A percentile compares a stretch with the other conserved stretches of the same genome.
Evolutionary conservation across 2,329 filamentous ascomycete genomes (phyloP).

Genomic region (Colletotrichum godetiae): DNA sequence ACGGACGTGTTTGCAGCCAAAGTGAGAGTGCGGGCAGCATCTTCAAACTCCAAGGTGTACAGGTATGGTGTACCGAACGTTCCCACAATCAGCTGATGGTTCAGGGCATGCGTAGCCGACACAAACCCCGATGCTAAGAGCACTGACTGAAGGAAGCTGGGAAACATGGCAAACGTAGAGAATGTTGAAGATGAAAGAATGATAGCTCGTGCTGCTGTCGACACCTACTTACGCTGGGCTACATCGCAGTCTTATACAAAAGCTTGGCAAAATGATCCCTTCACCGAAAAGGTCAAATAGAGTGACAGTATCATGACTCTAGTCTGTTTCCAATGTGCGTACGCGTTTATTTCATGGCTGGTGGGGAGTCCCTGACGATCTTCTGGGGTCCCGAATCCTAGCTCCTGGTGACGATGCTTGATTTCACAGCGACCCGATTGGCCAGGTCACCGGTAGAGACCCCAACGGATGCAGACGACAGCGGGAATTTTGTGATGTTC

Average conservation of each 20-base stretch:
- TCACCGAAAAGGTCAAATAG: not conserved
- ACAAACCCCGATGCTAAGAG: not conserved
- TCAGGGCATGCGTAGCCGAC: not conserved
- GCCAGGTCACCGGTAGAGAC: no score
- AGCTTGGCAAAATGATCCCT: no score
- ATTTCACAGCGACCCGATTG: no score
- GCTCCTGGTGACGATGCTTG: not conserved
- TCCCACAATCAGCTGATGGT: conserved; percentile 1
- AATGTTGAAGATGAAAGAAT: no score
- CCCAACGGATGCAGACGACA: no score
- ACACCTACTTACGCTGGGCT: no score
- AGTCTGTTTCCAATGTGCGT: not conserved
- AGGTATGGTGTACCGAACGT: conserved; percentile 9
- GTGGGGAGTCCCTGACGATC: conserved; percentile 11
- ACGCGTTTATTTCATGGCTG: conserved; percentile 1
- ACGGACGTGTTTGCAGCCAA: conserved; percentile 2
- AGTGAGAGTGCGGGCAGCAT: conserved; percentile 3
- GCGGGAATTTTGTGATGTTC: no score
- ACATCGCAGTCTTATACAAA: no score
- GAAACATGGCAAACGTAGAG: not conserved
- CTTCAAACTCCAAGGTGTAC: conserved; percentile 9
- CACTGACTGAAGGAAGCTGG: not conserved
- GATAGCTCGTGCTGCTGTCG: no score
- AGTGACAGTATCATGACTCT: not conserved
- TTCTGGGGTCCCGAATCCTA: not conserved